These are phyloP conservation scores for Colletotrichum sansevieriae DNA, from an alignment of 2,329 filamentous ascomycete genomes.

Conservation along the genomic window DNA sequence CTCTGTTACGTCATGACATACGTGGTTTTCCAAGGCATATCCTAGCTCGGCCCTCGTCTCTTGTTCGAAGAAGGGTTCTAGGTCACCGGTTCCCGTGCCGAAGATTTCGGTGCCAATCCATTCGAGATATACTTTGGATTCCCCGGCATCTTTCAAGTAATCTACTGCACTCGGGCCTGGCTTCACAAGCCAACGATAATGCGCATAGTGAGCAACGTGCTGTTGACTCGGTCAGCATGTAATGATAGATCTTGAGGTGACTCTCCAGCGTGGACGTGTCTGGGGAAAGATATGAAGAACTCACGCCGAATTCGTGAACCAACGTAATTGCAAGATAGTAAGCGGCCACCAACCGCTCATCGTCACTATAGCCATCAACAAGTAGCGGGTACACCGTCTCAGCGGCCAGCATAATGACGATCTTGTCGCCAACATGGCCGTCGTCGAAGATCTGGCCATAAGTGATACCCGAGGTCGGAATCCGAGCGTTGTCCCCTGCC, in stretches of 20 bases:
- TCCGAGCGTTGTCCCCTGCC: not conserved
- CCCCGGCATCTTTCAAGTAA: too few species aligned
- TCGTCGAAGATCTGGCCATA: not conserved
- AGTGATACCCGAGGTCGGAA: not conserved
- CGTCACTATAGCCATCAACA: constrained; percentile 42
- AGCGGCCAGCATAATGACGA: constrained; percentile 35
- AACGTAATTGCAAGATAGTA: constrained; percentile 44
- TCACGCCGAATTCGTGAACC: constrained; percentile 49
- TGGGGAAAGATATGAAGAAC: constrained; percentile 10
- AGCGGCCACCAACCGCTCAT: constrained; percentile 46
- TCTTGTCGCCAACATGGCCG: not conserved
- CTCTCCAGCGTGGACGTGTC: not conserved
- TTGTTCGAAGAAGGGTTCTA: constrained; percentile 46
- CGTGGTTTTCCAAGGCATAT: constrained; percentile 45
- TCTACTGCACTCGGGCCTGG: not conserved
- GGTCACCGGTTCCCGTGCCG: not conserved
- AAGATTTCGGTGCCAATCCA: too few species aligned
- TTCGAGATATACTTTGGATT: too few species aligned
- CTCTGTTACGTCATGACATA: constrained; percentile 2
- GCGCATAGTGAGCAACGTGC: constrained; percentile 26
- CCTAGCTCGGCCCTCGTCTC: constrained; percentile 45
- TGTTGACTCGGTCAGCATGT: not conserved
- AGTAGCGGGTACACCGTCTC: constrained; percentile 47
- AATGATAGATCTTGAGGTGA: not conserved
- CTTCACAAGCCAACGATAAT: not conserved